Percentiles rank a stretch among this genome's conserved stretches.
Evolutionary conservation across 768 basidiomycete genomes (phyloP).

Genomic region (Tephrocybe rancida): DNA sequence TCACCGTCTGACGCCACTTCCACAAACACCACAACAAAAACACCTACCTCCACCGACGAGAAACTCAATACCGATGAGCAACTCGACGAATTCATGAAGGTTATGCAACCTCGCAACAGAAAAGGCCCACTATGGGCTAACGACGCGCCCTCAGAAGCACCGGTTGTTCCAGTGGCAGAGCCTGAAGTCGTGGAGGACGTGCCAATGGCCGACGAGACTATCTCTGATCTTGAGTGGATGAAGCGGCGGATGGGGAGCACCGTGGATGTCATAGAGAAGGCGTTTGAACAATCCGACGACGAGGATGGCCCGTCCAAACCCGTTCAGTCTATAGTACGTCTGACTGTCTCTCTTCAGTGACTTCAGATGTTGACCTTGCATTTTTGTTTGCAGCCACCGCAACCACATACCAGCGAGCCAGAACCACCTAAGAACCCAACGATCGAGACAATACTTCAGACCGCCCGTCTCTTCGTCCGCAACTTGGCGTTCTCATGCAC

Average conservation of each 20-base stretch:
- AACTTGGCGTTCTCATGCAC: conserved; percentile 90
- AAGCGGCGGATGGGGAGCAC: conserved; percentile 57
- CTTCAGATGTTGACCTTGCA: background rate
- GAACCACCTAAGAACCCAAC: conserved; percentile 36
- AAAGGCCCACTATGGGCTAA: conserved; percentile 72
- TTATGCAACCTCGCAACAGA: conserved; percentile 67
- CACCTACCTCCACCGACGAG: conserved; percentile 8
- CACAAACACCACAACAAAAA: conserved; percentile 5
- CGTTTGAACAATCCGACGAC: conserved; percentile 65
- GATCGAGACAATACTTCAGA: conserved; percentile 64
- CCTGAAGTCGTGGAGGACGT: background rate
- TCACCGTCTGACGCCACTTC: conserved; percentile 23
- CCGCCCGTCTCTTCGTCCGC: conserved; percentile 87
- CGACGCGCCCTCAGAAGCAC: conserved; percentile 29
- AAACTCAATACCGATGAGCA: conserved; percentile 36
- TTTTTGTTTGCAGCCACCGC: background rate
- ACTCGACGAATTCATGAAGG: conserved; percentile 69
- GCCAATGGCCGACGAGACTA: conserved; percentile 24
- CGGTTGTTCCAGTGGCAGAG: conserved; percentile 6
- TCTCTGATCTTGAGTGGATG: conserved; percentile 82
- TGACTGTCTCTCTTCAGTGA: conserved; percentile 3
- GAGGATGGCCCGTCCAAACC: conserved; percentile 34
- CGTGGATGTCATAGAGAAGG: conserved; percentile 45
- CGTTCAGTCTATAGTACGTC: background rate
- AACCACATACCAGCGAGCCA: conserved; percentile 7